Percentiles rank a stretch among this genome's conserved stretches.
phyloP scores from a whole-genome alignment of 345 rosid genomes.

The Gossypium thurberi region DNA sequence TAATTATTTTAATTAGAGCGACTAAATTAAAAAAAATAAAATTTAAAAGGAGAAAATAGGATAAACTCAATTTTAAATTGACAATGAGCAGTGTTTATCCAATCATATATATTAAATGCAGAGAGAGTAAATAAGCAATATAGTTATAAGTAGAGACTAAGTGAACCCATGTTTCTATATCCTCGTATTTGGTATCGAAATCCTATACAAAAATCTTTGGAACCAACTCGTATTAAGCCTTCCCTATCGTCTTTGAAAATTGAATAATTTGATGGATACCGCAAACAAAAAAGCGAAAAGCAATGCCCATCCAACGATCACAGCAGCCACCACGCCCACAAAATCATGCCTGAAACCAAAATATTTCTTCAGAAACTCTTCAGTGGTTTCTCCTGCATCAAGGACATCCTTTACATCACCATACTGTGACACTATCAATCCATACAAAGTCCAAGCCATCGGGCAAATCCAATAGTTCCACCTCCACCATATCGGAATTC shows the following conservation, averaged over 20 bases:
- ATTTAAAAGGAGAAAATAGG: too few relatives aligned
- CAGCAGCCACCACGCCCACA: conserved; percentile 15
- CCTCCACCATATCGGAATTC: conserved; percentile 44
- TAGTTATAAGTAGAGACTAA: too few relatives aligned
- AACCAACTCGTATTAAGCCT: too few relatives aligned
- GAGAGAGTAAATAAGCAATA: too few relatives aligned
- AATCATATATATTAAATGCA: too few relatives aligned
- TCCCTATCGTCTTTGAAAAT: conserved; percentile 20
- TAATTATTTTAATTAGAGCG: too few relatives aligned
- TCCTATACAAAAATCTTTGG: too few relatives aligned
- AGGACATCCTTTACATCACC: conserved; percentile 22
- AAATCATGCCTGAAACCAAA: conserved; percentile 20
- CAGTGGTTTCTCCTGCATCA: conserved; percentile 3
- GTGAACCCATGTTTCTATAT: too few relatives aligned
- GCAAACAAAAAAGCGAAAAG: conserved; percentile 17
- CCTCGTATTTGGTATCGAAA: too few relatives aligned
- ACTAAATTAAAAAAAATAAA: too few relatives aligned
- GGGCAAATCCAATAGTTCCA: conserved; percentile 56
- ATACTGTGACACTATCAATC: conserved; percentile 36
- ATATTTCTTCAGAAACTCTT: conserved; percentile 12
- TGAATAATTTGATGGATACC: conserved; percentile 6
- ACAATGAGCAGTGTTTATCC: too few relatives aligned
- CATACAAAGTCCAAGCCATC: conserved; percentile 44
- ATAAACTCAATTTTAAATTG: too few relatives aligned
- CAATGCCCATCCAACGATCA: conserved; percentile 8